These are phyloP conservation scores for Capsicum pubescens DNA, from an alignment of 257 asterid genomes.

Conservation along the genomic window DNA sequence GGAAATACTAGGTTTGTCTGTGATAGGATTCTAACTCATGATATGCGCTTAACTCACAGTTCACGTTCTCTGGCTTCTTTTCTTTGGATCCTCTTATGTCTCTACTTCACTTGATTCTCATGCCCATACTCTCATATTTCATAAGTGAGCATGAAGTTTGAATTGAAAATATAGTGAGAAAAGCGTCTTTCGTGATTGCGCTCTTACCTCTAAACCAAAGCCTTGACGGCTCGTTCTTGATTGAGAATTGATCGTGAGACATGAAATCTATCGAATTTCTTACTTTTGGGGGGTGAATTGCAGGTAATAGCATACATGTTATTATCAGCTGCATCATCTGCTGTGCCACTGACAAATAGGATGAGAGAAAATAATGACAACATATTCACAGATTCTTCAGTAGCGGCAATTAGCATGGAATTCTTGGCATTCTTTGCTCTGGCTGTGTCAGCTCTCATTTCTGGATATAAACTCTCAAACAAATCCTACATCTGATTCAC, in stretches of 20 bases:
- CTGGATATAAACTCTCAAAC: conserved; percentile 83
- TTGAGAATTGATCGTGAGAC: not conserved
- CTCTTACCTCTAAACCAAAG: not conserved
- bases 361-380: conserved; percentile 81
- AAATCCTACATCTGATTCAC: conserved; percentile 68
- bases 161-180: not conserved
- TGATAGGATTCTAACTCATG: not conserved
- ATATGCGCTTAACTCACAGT: not conserved
- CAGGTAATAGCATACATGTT: conserved; percentile 80
- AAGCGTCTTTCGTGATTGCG: not conserved
- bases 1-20: not conserved
- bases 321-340: conserved; percentile 89
- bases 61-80: not conserved
- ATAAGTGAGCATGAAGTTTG: not conserved
- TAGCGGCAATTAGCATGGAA: conserved; percentile 82
- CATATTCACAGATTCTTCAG: conserved; percentile 89
- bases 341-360: conserved; percentile 81
- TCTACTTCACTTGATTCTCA: not conserved
- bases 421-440: conserved; percentile 80
- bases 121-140: not conserved
- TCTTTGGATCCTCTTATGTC: not conserved
- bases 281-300: conserved; percentile 21
- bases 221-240: not conserved
- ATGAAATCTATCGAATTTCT: not conserved
- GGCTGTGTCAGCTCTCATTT: conserved; percentile 72